A percentile compares a stretch with the other conserved stretches of the same genome.
Conservation (phyloP, 225 moss, liverwort and hornwort species). For the Rhytidiadelphus loreus region DNA sequence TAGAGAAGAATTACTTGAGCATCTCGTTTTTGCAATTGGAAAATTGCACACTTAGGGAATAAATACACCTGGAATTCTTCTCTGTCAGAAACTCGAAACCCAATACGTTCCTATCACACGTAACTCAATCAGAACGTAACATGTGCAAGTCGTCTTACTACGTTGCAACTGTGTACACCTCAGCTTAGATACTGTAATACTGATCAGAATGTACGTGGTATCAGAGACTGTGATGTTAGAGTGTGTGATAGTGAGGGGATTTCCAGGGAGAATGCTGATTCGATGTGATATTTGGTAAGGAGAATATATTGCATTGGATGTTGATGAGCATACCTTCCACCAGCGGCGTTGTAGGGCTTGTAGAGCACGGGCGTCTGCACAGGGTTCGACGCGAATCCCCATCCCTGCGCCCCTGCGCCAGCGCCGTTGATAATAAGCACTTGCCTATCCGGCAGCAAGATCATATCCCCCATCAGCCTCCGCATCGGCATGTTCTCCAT, state of each 20-base stretch:
- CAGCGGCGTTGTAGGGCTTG: slow-evolving; percentile 25
- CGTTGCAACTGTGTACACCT: not conserved
- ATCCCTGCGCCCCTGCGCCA: slow-evolving; percentile 30
- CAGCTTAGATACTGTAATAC: not conserved
- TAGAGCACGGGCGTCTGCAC: slow-evolving; percentile 38
- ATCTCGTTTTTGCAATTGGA: not conserved
- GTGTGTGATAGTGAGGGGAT: not conserved
- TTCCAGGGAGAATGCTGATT: not conserved
- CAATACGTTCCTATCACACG: not conserved
- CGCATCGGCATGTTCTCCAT: slow-evolving; percentile 43
- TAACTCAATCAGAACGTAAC: not conserved
- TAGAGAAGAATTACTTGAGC: not conserved
- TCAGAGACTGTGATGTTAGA: not conserved
- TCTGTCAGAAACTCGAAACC: not conserved
- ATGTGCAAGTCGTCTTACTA: not conserved
- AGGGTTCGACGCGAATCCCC: slow-evolving; percentile 35
- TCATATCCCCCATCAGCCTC: slow-evolving; percentile 44
- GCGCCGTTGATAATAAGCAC: slow-evolving; percentile 56
- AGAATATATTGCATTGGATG: not conserved
- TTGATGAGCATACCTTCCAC: not conserved
- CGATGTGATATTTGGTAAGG: not conserved
- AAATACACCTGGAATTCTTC: not conserved
- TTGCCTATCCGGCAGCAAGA: slow-evolving; percentile 16
- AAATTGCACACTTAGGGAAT: not conserved
- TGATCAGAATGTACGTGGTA: not conserved